Percentiles rank a stretch among this genome's conserved stretches.
These are phyloP conservation scores for Cyclotella choctawhatcheeana DNA, from an alignment of 108 stramenopile genomes.

Conservation along the genomic window DNA sequence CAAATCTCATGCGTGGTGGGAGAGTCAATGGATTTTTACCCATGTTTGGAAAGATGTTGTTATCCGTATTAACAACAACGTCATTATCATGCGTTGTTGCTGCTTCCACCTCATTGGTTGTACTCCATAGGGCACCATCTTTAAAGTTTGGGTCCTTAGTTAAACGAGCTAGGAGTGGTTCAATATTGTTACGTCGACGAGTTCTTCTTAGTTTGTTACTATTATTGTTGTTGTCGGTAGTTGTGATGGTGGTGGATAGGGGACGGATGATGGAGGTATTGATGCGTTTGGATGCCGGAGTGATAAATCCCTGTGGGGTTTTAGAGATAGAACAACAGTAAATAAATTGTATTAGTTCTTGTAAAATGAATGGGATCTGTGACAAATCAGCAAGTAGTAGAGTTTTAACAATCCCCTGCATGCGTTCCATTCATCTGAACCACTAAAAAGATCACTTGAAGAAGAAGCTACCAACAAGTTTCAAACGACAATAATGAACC, in stretches of 20 bases:
- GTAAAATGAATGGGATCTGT: background rate
- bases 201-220: background rate
- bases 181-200: slow-evolving; percentile 11
- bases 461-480: too few relatives aligned
- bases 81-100: background rate
- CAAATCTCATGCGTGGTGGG: slow-evolving; percentile 92
- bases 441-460: too few relatives aligned
- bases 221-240: background rate
- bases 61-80: too few relatives aligned
- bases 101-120: slow-evolving; percentile 2
- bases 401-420: too few relatives aligned
- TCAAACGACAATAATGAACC: too few relatives aligned
- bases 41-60: slow-evolving; percentile 64
- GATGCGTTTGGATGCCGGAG: slow-evolving; percentile 1
- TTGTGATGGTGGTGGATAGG: background rate
- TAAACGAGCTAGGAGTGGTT: background rate
- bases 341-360: background rate
- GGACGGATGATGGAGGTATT: background rate
- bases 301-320: background rate
- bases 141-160: background rate
- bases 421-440: too few relatives aligned
- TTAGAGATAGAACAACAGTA: background rate
- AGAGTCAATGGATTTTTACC: slow-evolving; percentile 60
- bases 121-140: slow-evolving; percentile 7
- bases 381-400: background rate